Conservation (phyloP, 148 eudicot genomes). For the Arctostaphylos glauca region DNA sequence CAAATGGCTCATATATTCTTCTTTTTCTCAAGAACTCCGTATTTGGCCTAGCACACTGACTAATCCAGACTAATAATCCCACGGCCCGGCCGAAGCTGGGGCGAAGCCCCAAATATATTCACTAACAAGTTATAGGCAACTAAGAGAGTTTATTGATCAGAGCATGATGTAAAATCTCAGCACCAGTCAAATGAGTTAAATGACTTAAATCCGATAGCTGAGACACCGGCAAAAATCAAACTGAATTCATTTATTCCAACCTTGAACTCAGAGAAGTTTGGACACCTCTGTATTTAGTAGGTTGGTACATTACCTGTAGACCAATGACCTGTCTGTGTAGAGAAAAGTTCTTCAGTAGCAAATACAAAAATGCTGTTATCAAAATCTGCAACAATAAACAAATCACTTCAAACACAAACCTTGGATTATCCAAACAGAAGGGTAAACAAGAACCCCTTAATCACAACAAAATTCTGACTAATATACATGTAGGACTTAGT, state of each 20-base stretch:
- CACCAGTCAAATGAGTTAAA: not conserved
- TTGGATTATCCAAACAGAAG: not conserved
- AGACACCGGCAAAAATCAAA: not conserved
- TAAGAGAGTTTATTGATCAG: not conserved
- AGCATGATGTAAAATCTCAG: not conserved
- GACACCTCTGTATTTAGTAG: not conserved
- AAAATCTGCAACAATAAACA: conserved; percentile 39
- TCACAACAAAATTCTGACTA: not conserved
- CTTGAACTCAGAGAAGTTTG: not conserved
- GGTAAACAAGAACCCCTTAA: not conserved
- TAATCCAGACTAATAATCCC: too few relatives aligned
- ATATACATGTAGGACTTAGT: not conserved
- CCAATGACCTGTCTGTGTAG: conserved; percentile 38
- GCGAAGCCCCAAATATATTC: not conserved
- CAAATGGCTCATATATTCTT: too few relatives aligned
- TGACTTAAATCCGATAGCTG: not conserved
- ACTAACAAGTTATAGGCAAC: not conserved
- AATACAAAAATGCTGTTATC: conserved; percentile 30
- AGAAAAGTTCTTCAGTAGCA: conserved; percentile 39
- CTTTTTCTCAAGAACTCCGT: too few relatives aligned
- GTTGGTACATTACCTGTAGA: conserved; percentile 40
- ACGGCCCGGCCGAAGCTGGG: too few relatives aligned
- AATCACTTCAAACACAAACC: not conserved
- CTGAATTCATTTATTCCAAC: not conserved
- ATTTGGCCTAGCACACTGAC: too few relatives aligned